A percentile compares a stretch with the other conserved stretches of the same genome.
phyloP scores from a whole-genome alignment of 1,139 yeast species.

The Suhomyces terraborum region DNA sequence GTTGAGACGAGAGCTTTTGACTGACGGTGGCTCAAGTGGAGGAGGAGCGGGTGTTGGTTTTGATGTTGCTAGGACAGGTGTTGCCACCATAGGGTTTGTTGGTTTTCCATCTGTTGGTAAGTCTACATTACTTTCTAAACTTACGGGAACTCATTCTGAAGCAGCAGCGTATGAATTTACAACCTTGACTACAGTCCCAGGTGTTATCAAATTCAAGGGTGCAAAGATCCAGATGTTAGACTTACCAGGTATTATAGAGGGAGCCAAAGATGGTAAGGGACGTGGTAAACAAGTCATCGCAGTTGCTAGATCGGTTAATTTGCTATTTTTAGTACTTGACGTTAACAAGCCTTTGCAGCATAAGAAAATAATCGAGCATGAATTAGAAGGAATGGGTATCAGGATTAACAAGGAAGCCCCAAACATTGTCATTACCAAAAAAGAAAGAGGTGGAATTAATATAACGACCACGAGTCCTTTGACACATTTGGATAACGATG shows the following conservation, averaged over 20 bases:
- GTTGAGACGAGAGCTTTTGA: conserved; percentile 83
- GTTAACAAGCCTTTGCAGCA: conserved; percentile 95
- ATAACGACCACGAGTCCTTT: conserved; percentile 92
- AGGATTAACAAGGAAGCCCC: conserved; percentile 92
- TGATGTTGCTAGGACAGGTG: conserved; percentile 98
- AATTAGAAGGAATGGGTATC: conserved; percentile 95
- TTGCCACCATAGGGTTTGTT: conserved; percentile 93
- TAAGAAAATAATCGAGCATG: conserved; percentile 89
- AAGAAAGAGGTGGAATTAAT: conserved; percentile 93
- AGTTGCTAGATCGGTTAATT: conserved; percentile 93
- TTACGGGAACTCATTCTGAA: conserved; percentile 95
- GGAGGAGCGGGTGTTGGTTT: conserved; percentile 93
- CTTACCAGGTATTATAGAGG: conserved; percentile 98
- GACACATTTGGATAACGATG: conserved; percentile 88
- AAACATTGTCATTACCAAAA: conserved; percentile 84
- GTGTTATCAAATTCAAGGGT: conserved; percentile 92
- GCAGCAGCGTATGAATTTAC: conserved; percentile 98
- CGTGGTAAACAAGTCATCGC: conserved; percentile 99
- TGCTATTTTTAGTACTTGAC: conserved; percentile 89
- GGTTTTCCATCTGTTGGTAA: conserved; percentile 99
- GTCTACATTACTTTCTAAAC: conserved; percentile 77
- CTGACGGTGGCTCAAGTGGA: conserved; percentile 75
- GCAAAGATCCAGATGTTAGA: conserved; percentile 98
- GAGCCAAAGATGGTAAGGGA: conserved; percentile 99
- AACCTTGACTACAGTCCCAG: conserved; percentile 96